These are phyloP conservation scores for Coccomyxa sp. DNA, from an alignment of 139 green algal species.

Conservation along the genomic window DNA sequence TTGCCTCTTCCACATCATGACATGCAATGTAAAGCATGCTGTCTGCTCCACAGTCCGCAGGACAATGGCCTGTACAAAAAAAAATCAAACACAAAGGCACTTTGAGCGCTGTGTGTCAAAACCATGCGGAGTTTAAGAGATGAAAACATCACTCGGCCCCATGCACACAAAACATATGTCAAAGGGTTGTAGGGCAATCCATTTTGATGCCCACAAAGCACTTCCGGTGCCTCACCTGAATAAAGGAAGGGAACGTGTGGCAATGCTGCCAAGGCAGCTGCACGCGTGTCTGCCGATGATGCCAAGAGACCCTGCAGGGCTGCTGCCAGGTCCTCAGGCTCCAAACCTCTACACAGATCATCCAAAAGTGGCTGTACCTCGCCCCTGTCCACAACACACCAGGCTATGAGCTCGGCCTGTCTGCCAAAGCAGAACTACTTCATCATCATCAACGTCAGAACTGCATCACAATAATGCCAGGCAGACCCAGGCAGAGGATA, in stretches of 20 bases:
- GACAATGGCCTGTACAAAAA: constrained; percentile 4
- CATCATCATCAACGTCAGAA: neutral
- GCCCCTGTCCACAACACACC: constrained; percentile 36
- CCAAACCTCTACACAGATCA: constrained; percentile 52
- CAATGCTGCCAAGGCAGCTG: constrained; percentile 59
- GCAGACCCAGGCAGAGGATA: no score
- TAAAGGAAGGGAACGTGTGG: constrained; percentile 39
- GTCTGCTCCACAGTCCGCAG: constrained; percentile 14
- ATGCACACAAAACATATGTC: neutral
- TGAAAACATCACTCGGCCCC: neutral
- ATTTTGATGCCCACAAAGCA: no score
- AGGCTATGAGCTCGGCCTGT: no score
- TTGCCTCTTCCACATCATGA: constrained; percentile 52
- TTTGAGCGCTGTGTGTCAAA: no score
- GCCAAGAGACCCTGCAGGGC: constrained; percentile 44
- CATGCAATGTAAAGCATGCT: constrained; percentile 54
- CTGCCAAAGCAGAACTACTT: no score
- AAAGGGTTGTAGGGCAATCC: no score
- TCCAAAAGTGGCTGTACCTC: constrained; percentile 62
- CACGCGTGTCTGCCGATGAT: constrained; percentile 41
- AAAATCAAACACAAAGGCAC: neutral
- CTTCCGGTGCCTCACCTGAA: neutral
- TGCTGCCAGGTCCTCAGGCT: constrained; percentile 44
- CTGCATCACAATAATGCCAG: no score
- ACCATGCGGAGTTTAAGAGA: neutral